phyloP scores from a whole-genome alignment of 139 green algal genomes.

The Closterium sp. region DNA sequence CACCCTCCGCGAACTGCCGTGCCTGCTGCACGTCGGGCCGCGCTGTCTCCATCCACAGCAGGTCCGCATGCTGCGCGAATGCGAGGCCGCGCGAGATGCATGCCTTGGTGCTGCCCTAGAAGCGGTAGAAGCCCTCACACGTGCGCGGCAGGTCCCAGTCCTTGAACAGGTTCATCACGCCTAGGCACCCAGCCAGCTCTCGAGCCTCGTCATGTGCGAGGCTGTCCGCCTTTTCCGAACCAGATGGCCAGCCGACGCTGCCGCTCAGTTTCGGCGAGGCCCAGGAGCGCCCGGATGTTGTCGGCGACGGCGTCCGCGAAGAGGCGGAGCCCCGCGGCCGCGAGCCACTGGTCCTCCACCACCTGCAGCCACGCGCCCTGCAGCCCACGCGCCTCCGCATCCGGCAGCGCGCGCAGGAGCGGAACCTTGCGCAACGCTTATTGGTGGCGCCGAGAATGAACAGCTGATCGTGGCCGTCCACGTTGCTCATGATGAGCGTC shows the following conservation, averaged over 20 bases:
- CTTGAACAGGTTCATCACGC: neutral
- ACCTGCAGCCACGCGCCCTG: neutral
- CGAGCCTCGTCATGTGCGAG: neutral
- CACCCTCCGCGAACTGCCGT: slow-evolving; percentile 62
- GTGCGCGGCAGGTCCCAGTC: slow-evolving; percentile 60
- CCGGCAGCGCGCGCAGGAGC: neutral
- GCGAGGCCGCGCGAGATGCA: slow-evolving; percentile 77
- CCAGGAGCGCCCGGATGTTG: neutral
- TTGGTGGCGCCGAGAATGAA: slow-evolving; percentile 72
- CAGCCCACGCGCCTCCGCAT: neutral
- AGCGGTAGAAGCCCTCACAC: slow-evolving; percentile 75
- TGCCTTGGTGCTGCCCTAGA: too few relatives aligned
- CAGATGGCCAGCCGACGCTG: neutral
- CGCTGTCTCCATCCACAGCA: too few relatives aligned
- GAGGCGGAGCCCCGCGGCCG: neutral
- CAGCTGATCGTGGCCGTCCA: slow-evolving; percentile 69
- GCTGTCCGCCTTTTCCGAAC: neutral
- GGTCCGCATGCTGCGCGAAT: slow-evolving; percentile 80
- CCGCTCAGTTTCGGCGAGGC: slow-evolving; percentile 9
- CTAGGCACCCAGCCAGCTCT: slow-evolving; percentile 3
- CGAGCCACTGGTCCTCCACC: slow-evolving; percentile 5
- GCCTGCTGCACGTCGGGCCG: slow-evolving; percentile 75
- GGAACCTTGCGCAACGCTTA: neutral
- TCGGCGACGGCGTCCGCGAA: slow-evolving; percentile 19
- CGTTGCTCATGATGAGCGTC: slow-evolving; percentile 76